A percentile compares a stretch with the other conserved stretches of the same genome.
These are phyloP conservation scores for Punica granatum DNA, from an alignment of 345 rosid genomes.

Conservation along the genomic window DNA sequence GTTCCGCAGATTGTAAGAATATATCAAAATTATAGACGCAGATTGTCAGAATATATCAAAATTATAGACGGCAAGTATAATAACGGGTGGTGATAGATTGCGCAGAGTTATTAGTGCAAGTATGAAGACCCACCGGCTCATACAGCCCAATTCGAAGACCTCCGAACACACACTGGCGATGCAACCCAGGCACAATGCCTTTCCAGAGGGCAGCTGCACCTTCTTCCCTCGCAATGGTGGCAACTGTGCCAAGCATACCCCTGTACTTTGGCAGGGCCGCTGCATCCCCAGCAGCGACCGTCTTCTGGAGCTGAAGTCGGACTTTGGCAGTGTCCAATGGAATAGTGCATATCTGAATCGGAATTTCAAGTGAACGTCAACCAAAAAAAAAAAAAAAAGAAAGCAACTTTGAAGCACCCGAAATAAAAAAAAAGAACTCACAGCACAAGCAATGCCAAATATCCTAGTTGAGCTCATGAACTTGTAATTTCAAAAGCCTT, in stretches of 20 bases:
- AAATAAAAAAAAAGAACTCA: not conserved
- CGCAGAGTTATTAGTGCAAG: not conserved
- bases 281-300: slow-evolving; percentile 50
- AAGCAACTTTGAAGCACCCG: not conserved
- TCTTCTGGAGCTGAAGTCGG: slow-evolving; percentile 96
- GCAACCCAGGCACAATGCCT: slow-evolving; percentile 89
- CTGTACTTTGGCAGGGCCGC: slow-evolving; percentile 60
- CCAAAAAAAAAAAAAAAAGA: not conserved
- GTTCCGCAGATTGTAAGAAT: not conserved
- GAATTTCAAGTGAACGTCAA: slow-evolving; percentile 2
- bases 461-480: not conserved
- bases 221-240: slow-evolving; percentile 90
- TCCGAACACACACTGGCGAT: slow-evolving; percentile 91
- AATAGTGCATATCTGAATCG: slow-evolving; percentile 76
- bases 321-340: slow-evolving; percentile 98
- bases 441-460: not conserved
- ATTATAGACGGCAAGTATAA: no score
- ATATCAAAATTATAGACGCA: not conserved
- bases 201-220: slow-evolving; percentile 89
- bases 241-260: slow-evolving; percentile 91
- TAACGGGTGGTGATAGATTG: slow-evolving; percentile 1
- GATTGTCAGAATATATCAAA: not conserved
- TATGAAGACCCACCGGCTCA: slow-evolving; percentile 69
- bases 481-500: no score
- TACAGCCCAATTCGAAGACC: slow-evolving; percentile 96